Base-by-base conservation (phyloP, 805 yeast species). In the Kodamaea sagamina region DNA sequence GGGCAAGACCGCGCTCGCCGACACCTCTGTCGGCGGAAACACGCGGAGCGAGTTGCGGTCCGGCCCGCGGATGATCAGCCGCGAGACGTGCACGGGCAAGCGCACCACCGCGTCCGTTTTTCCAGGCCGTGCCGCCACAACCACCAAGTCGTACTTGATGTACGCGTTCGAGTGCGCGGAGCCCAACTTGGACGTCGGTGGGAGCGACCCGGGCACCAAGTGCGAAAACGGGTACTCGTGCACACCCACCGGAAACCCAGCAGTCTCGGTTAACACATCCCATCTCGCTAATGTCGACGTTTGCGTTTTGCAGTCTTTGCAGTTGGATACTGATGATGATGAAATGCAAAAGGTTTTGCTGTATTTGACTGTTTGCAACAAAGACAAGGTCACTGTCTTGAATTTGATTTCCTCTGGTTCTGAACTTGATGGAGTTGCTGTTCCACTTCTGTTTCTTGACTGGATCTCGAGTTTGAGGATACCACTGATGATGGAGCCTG, bases 181-280 rank as follows among this genome's bases (percentile, higher is more conserved):
- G 4, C 95, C 89, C 12, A 86, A 59, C n/a, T 81, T 70, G 25
- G 82, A 62, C 1, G 95, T 78, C 1, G 96, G 88, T 0, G 98
- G 97, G 22, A 89, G 62, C 17, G 85, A 72, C 0, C 99, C 99
- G 0, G 97, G 95, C 6, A 93, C 60, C 31, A 93, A 67, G 60
- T 89, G 89, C 15, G 95, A 84, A 59, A 93, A 92, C 1, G 99
- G 99, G 61, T 87, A 93, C 1, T 86, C 89, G 55, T 93, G 96
- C 12, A 75, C 70, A 1, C 92, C 93, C 4, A 69, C 63, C 6
- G 82, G 70, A 48, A 89, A 78, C n/a, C 75, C 70, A 1, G 80
- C 72, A 0, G 79, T 69, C 22, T 73, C 71, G 4, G 78, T 68
- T 44, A 93, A 72, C 8, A 93, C 84, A 53, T 89, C 89, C 99